Evolutionary conservation across 129 eudicot species (phyloP).

Genomic region (Centaurea solstitialis): DNA sequence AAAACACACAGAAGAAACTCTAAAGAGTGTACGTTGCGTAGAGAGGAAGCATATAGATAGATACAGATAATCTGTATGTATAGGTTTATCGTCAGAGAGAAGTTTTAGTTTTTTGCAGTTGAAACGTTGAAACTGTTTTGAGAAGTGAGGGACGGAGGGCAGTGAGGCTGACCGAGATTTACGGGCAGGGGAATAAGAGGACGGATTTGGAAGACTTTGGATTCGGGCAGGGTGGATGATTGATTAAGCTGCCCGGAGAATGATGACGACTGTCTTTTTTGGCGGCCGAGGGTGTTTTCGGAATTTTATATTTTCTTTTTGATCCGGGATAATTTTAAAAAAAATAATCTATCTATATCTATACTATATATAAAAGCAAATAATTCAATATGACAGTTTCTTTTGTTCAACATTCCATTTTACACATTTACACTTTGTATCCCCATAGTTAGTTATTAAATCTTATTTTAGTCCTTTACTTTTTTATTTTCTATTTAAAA

Average conservation of each 20-base stretch:
- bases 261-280: conserved; percentile 4
- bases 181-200: conserved; percentile 34
- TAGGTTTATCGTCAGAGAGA: conserved; percentile 17
- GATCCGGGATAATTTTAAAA: no score
- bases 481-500: no score
- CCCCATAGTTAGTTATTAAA: no score
- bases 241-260: conserved; percentile 23
- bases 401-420: no score
- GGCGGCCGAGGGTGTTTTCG: conserved; percentile 27
- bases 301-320: not conserved
- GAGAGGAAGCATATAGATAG: conserved; percentile 4
- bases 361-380: no score
- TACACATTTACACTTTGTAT: no score
- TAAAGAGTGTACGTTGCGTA: conserved; percentile 12
- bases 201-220: conserved; percentile 2
- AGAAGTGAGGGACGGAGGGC: conserved; percentile 13
- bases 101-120: conserved; percentile 6
- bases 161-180: conserved; percentile 35
- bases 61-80: conserved; percentile 17
- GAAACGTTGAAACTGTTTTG: conserved; percentile 12
- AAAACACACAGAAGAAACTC: not conserved
- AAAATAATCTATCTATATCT: no score
- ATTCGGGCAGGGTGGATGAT: conserved; percentile 16
- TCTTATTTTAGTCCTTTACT: no score
- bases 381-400: no score